Evolutionary conservation across 148 eudicot genomes (phyloP).

Genomic region (Rhododendron griersonianum): DNA sequence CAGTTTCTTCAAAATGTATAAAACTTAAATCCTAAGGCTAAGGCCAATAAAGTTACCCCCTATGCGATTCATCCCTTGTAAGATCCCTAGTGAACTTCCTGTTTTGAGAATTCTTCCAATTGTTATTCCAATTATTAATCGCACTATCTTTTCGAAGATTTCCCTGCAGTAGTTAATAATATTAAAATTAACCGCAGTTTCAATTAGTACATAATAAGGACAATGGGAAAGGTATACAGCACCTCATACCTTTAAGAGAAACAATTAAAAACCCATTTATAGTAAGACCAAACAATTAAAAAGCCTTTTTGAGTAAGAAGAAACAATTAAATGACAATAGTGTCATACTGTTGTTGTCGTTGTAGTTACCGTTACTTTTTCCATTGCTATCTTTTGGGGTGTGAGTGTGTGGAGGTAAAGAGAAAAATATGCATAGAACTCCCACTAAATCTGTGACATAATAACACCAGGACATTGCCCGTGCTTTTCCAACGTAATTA

Average conservation of each 20-base stretch:
- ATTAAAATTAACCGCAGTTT: background rate
- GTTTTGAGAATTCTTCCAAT: conserved; percentile 35
- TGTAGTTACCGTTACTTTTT: too few relatives aligned
- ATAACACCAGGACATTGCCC: background rate
- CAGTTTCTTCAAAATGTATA: background rate
- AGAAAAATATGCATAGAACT: too few relatives aligned
- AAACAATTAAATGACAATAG: background rate
- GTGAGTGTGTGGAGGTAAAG: too few relatives aligned
- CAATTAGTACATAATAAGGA: background rate
- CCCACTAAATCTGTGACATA: background rate
- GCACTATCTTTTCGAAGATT: conserved; percentile 33
- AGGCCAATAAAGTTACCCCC: conserved; percentile 35
- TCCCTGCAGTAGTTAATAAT: conserved; percentile 32
- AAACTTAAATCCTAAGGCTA: background rate
- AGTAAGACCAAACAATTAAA: background rate
- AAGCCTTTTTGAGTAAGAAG: background rate
- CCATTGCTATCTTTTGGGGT: too few relatives aligned
- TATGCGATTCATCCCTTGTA: conserved; percentile 31
- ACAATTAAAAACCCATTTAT: background rate
- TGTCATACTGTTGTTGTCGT: background rate
- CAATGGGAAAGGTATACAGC: background rate
- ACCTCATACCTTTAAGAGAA: background rate
- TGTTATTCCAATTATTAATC: conserved; percentile 19
- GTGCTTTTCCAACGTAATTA: too few relatives aligned
- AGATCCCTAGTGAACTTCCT: conserved; percentile 32